A percentile compares a stretch with the other conserved stretches of the same genome.
Conservation (phyloP, 2,329 filamentous ascomycete genomes). For the Whalleya microplaca region DNA sequence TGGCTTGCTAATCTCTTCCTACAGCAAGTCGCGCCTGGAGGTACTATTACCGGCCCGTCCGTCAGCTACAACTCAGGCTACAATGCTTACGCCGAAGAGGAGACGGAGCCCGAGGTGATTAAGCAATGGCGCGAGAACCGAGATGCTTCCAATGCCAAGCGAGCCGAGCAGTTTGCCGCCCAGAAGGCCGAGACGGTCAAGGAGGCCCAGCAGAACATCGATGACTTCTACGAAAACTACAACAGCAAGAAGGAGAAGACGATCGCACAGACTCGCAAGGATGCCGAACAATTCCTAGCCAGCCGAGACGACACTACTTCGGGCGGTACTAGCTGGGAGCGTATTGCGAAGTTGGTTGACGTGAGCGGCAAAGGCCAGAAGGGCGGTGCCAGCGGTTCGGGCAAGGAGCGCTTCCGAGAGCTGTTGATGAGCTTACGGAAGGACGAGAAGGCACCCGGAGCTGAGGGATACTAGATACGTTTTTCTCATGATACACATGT, state of each 20-base stretch:
- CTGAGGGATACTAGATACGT: constrained; percentile 59
- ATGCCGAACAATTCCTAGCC: constrained; percentile 90
- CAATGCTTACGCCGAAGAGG: constrained; percentile 61
- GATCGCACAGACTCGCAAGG: constrained; percentile 83
- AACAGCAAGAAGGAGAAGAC: constrained; percentile 97
- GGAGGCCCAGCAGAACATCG: constrained; percentile 91
- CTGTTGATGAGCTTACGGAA: constrained; percentile 85
- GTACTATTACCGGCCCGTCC: constrained; percentile 77
- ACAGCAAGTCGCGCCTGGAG: constrained; percentile 73
- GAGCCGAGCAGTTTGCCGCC: constrained; percentile 78
- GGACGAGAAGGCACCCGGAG: constrained; percentile 82
- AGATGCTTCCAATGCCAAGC: constrained; percentile 79
- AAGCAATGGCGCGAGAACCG: constrained; percentile 91
- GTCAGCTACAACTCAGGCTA: constrained; percentile 66
- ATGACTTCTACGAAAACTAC: constrained; percentile 99
- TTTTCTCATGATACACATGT: constrained; percentile 24
- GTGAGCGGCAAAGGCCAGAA: constrained; percentile 88
- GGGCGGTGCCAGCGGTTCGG: constrained; percentile 85
- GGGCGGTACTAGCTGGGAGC: constrained; percentile 97
- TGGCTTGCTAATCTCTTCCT: constrained; percentile 18
- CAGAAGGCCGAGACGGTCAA: constrained; percentile 86
- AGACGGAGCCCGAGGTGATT: constrained; percentile 87
- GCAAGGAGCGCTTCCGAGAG: constrained; percentile 96
- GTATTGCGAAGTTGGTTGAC: constrained; percentile 97
- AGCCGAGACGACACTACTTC: constrained; percentile 90